Evolutionary conservation across 495 filamentous ascomycete genomes (phyloP).

Genomic region (Mytilinidion resinicola): DNA sequence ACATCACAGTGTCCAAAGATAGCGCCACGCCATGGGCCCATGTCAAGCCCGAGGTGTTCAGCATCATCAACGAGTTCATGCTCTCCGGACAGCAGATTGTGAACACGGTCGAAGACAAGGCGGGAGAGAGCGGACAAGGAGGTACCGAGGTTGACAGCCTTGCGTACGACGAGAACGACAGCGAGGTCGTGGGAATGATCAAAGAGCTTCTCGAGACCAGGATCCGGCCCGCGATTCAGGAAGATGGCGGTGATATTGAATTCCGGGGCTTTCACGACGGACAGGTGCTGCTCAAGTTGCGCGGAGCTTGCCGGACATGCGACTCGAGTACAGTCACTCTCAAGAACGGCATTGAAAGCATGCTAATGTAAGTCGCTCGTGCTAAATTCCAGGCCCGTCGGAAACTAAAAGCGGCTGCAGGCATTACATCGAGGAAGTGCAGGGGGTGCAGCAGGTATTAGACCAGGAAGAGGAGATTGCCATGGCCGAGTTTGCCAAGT

Average conservation of each 20-base stretch:
- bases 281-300: slow-evolving; percentile 75
- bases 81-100: slow-evolving; percentile 78
- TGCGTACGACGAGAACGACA: slow-evolving; percentile 75
- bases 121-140: slow-evolving; percentile 50
- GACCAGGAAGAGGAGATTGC: slow-evolving; percentile 91
- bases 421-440: slow-evolving; percentile 91
- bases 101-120: slow-evolving; percentile 56
- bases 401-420: slow-evolving; percentile 1
- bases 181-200: slow-evolving; percentile 93
- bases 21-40: slow-evolving; percentile 86
- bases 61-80: slow-evolving; percentile 85
- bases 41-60: slow-evolving; percentile 91
- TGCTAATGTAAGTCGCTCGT: slow-evolving; percentile 22
- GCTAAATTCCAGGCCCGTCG: background rate
- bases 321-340: slow-evolving; percentile 93
- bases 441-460: slow-evolving; percentile 83
- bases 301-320: slow-evolving; percentile 90
- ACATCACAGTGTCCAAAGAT: slow-evolving; percentile 92
- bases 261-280: slow-evolving; percentile 84
- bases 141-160: slow-evolving; percentile 59
- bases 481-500: slow-evolving; percentile 84
- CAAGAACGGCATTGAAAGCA: slow-evolving; percentile 84
- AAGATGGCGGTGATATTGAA: slow-evolving; percentile 97
- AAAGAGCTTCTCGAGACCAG: slow-evolving; percentile 96
- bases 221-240: slow-evolving; percentile 90